These are phyloP conservation scores for Oxytropis ochrocephala DNA, from an alignment of 306 rosid species.

Conservation along the genomic window DNA sequence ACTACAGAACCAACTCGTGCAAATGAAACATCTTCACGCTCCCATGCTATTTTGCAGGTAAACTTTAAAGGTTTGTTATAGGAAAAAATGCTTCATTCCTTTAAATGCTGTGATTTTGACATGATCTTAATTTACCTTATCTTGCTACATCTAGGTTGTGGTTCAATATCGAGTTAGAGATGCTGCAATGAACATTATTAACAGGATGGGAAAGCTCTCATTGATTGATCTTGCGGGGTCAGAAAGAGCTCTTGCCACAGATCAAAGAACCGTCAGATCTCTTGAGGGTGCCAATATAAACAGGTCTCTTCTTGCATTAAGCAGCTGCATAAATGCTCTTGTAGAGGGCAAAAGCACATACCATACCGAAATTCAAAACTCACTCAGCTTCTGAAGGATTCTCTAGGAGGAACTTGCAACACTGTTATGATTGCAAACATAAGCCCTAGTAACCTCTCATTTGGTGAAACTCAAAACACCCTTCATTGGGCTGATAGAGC, in stretches of 20 bases:
- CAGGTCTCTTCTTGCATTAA: conserved; percentile 81
- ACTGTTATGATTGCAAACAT: conserved; percentile 93
- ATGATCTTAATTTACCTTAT: neutral
- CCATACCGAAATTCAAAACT: conserved; percentile 87
- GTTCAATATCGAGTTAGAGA: conserved; percentile 76
- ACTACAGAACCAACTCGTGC: conserved; percentile 93
- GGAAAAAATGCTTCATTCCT: neutral
- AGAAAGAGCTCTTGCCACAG: conserved; percentile 93
- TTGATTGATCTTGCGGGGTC: conserved; percentile 93
- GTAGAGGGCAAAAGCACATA: conserved; percentile 90
- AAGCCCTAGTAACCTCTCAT: conserved; percentile 79
- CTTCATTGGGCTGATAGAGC: conserved; percentile 97
- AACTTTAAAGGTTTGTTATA: neutral
- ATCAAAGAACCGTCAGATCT: conserved; percentile 86
- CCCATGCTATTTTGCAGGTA: conserved; percentile 95
- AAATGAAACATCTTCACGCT: conserved; percentile 92
- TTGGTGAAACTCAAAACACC: conserved; percentile 89
- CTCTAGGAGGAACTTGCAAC: conserved; percentile 80
- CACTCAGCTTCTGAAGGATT: conserved; percentile 91
- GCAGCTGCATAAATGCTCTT: conserved; percentile 89
- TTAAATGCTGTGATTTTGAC: neutral
- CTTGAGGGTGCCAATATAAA: conserved; percentile 94
- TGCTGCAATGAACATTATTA: conserved; percentile 57
- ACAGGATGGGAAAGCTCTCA: conserved; percentile 78
- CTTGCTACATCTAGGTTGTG: conserved; percentile 47